Evolutionary conservation across 2,329 filamentous ascomycete genomes (phyloP).

Genomic region (Triangularia verruculosa): DNA sequence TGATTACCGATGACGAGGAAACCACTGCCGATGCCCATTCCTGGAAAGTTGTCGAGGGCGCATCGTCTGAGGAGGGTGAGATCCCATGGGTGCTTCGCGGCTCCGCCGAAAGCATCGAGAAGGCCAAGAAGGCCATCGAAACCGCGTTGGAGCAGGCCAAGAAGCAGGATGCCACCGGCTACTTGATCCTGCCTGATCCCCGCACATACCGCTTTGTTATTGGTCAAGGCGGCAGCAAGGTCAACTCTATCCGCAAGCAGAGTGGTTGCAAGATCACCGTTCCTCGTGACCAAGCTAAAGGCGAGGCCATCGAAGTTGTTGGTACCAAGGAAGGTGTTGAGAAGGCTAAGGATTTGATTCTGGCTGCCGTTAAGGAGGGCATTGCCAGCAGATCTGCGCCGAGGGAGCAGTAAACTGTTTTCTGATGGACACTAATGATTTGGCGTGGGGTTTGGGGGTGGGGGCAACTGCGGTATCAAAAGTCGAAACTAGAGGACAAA

Average conservation of each 20-base stretch:
- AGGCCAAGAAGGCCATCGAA: slow-evolving; percentile 73
- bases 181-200: slow-evolving; percentile 85
- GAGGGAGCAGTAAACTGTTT: slow-evolving; percentile 4
- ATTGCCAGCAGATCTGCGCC: slow-evolving; percentile 32
- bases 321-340: slow-evolving; percentile 79
- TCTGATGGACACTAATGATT: background rate
- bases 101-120: slow-evolving; percentile 71
- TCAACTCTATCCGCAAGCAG: slow-evolving; percentile 88
- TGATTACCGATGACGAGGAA: slow-evolving; percentile 85
- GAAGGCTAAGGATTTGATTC: slow-evolving; percentile 81
- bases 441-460: background rate
- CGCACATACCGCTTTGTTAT: slow-evolving; percentile 87
- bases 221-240: slow-evolving; percentile 82
- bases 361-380: slow-evolving; percentile 73
- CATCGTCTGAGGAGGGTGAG: slow-evolving; percentile 61
- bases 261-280: slow-evolving; percentile 94
- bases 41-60: slow-evolving; percentile 73
- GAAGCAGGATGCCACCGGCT: slow-evolving; percentile 72
- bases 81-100: slow-evolving; percentile 91
- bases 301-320: slow-evolving; percentile 86
- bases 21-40: slow-evolving; percentile 66
- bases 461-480: background rate
- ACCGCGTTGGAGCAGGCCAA: slow-evolving; percentile 69
- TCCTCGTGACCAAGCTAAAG: slow-evolving; percentile 70
- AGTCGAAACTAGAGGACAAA: background rate